Conservation (phyloP, 1,284 basidiomycete genomes). For the Cystobasidiaceae sp. region DNA sequence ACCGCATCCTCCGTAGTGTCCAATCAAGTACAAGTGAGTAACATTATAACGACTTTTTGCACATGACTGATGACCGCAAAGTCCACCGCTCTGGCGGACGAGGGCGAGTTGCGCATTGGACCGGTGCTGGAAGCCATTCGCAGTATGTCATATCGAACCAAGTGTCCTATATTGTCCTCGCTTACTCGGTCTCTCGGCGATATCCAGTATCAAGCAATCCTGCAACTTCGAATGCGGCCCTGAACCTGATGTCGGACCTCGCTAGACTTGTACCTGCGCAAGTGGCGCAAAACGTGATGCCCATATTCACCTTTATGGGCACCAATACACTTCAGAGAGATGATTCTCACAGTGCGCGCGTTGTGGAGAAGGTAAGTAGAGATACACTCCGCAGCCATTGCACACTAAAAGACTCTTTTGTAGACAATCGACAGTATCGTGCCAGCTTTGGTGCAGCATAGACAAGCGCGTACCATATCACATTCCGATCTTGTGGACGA, state of each 20-base stretch:
- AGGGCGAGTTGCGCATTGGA: constrained; percentile 55
- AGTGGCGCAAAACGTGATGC: constrained; percentile 92
- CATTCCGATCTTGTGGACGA: constrained; percentile 32
- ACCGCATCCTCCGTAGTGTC: constrained; percentile 43
- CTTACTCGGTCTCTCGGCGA: not conserved
- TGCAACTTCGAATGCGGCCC: constrained; percentile 87
- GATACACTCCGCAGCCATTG: too few species aligned
- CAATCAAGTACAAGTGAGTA: not conserved
- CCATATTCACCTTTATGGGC: constrained; percentile 98
- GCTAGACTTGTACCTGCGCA: constrained; percentile 81
- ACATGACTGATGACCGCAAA: too few species aligned
- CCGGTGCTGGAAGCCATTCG: constrained; percentile 80
- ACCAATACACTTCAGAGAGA: constrained; percentile 93
- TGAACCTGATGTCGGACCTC: constrained; percentile 80
- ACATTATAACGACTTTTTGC: not conserved
- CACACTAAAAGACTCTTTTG: not conserved
- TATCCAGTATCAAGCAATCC: constrained; percentile 74
- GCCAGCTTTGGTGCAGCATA: constrained; percentile 55
- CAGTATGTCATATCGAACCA: constrained; percentile 57
- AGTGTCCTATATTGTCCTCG: not conserved
- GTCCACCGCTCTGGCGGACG: too few species aligned
- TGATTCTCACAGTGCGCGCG: constrained; percentile 88
- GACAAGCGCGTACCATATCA: not conserved
- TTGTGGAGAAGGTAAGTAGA: constrained; percentile 73
- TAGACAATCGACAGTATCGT: constrained; percentile 89